phyloP scores from a whole-genome alignment of 768 basidiomycete species.

The Mycena rosella region DNA sequence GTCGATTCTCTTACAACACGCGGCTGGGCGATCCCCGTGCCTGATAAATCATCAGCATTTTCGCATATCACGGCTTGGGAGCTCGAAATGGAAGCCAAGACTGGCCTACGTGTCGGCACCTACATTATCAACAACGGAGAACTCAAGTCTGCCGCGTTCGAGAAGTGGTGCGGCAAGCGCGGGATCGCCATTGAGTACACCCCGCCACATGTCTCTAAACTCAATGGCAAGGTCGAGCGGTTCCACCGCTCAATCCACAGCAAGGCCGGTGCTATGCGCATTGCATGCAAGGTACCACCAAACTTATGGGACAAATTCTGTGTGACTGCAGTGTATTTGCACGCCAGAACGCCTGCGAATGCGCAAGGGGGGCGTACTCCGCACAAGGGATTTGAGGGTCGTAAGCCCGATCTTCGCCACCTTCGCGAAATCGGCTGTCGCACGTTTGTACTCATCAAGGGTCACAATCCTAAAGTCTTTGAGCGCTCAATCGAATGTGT shows the following conservation, averaged over 20 bases:
- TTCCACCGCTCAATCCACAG: neutral
- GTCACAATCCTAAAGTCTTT: neutral
- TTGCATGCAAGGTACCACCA: neutral
- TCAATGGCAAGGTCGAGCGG: neutral
- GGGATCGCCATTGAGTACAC: neutral
- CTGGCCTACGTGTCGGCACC: neutral
- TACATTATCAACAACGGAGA: neutral
- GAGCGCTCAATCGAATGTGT: too few species aligned
- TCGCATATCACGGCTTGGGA: neutral
- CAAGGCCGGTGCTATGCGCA: neutral
- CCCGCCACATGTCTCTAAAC: neutral
- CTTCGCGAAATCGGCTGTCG: neutral
- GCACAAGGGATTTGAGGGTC: neutral
- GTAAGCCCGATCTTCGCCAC: neutral
- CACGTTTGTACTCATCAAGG: neutral
- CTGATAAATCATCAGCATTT: neutral
- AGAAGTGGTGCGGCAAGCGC: neutral
- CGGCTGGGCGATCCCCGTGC: neutral
- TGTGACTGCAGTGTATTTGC: neutral
- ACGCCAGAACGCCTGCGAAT: neutral
- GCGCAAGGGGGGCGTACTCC: neutral
- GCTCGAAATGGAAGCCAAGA: neutral
- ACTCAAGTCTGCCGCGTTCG: neutral
- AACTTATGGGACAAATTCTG: neutral
- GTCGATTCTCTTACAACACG: neutral